Evolutionary conservation across 192 early-diverging fungal genomes (phyloP), one percentile per base, ranked within the genome.

Genomic region (Spizellomyces sp.): DNA sequence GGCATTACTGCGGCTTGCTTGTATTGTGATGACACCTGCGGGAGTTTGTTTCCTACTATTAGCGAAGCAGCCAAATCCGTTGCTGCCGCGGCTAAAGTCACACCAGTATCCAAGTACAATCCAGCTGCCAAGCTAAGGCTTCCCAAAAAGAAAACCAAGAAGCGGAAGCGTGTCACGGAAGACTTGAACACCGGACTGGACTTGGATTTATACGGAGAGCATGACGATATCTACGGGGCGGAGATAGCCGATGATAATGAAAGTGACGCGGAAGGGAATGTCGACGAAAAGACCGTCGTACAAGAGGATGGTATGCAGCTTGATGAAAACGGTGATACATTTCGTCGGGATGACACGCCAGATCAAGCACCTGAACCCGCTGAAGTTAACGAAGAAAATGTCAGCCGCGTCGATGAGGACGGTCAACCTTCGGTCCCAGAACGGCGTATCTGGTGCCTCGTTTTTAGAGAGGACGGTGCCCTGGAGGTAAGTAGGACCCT

Each of bases 401-500:
- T 69, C 22, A 80, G 61, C 22, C 57, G 45, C 19, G 14, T 67
- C 27, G 36, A 58, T 43, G 59, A 10, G 14, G 15, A 8, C 59
- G 27, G 55, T 74, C 75, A 8, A 64, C 27, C 27, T 0, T 36
- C 27, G 27, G 27, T 36, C 64, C 36, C 64, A 0, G 80, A 86
- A 47, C 64, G 76, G 12, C 83, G 80, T 14, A 80, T 78, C 66
- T 95, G 91, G 91, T 90, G 88, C 58, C 45, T 89, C 36, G 71
- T 90, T 4, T 90, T 87, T 56, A 76, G 86, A 27, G 77, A 78
- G 10, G 81, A 90, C 57, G 92, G 92, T 8, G 73, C 80, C 6
- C 79, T 93, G 64, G 87, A 86, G 79, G 89, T 90, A 58, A 12
- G 27, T 36, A 36, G 27, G 27, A 36, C 1, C 3, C 27, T 36